Base-by-base conservation (phyloP, 2,329 filamentous ascomycete genomes). In the Alternaria novae-zelandiae region DNA sequence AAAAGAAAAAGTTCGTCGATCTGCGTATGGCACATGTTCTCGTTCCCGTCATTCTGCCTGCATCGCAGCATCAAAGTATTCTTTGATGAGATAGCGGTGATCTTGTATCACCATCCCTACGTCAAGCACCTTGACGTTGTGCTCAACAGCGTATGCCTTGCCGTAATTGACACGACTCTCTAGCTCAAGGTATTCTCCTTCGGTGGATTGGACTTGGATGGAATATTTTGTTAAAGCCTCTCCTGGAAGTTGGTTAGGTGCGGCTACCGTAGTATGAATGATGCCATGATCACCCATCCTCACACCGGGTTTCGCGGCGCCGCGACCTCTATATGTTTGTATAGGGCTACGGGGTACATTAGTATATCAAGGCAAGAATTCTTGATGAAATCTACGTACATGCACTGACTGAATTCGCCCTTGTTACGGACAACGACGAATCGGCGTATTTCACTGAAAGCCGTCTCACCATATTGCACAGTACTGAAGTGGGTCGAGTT, bases 261-360 rank as follows among this genome's bases (percentile, higher is more conserved):
- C 6, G 1, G 12, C 10, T 74, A 70, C 9, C 8, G 36, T 44
- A 23, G 71, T 73, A 43, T 72, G 66, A 15, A 74, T 70, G 32
- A 75, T 64, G 13, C 61, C 63, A 41, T 75, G 72, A 41, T 74
- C 62, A 3, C 55, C 17, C 23, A 69, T 63, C 3, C 51, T 46
- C 10, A 69, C 21, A 21, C 58, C 61, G 5, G 28, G 44, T 28
- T 66, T 62, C n/a, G 59, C 46, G 10, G 70, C 65, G 4, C 70
- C 72, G 32, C 64, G 45, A 4, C 60, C 23, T 15, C 55, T 53
- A 47, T 74, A 75, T 2, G 72, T 72, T 26, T 26, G 25, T 26
- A 26, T 26, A 26, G 25, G 25, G 25, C 25, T 26, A 26, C 25
- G 25, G 25, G 25, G 6, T 26, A 26, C 25, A 26, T 26, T 26